A percentile compares a stretch with the other conserved stretches of the same genome.
Evolutionary conservation across 176 grass and related monocot genomes (phyloP).

Genomic region (Aegilops tauschii): DNA sequence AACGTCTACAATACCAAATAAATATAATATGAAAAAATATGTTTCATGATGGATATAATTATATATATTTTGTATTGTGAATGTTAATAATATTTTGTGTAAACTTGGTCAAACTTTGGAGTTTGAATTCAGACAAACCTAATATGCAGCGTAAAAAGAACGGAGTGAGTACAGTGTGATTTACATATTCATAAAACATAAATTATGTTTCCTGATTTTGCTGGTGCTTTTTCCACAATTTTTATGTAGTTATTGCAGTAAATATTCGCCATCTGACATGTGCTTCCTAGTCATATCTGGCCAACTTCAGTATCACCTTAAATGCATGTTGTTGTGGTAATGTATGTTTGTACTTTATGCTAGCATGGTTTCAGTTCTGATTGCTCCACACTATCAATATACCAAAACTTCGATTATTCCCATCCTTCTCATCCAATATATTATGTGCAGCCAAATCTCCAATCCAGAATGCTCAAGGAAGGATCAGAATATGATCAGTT

Average conservation of each 20-base stretch:
- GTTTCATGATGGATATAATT: no score
- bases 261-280: neutral
- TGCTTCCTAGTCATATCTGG: conserved; percentile 14
- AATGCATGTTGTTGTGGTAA: conserved; percentile 3
- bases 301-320: conserved; percentile 9
- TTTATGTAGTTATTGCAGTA: conserved; percentile 7
- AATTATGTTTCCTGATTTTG: neutral
- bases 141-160: no score
- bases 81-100: no score
- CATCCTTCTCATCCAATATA: conserved; percentile 22
- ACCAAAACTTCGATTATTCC: neutral
- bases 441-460: conserved; percentile 81
- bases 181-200: conserved; percentile 12
- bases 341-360: conserved; percentile 7
- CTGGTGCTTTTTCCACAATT: neutral
- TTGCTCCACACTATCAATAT: conserved; percentile 9
- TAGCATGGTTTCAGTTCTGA: conserved; percentile 10
- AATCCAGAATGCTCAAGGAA: conserved; percentile 92
- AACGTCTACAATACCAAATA: no score
- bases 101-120: no score
- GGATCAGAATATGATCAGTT: conserved; percentile 95
- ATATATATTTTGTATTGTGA: no score
- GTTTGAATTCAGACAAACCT: no score
- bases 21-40: no score
- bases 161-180: neutral